Evolutionary conservation across 495 filamentous ascomycete species (phyloP), one percentile per base, ranked within the genome.

Genomic region (Lepidopterella palustris): DNA sequence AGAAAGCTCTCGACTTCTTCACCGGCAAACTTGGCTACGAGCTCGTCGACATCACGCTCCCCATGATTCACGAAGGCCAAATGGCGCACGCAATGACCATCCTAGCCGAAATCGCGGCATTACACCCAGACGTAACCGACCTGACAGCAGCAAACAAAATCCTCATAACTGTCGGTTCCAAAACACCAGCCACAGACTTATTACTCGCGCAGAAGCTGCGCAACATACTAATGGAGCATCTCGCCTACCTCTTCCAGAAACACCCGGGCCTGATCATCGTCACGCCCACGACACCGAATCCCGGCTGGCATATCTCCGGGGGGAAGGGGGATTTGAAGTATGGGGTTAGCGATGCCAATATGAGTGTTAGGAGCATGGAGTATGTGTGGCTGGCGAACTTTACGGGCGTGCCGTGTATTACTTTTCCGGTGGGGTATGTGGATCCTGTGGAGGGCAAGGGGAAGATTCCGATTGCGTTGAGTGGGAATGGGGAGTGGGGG

Each of bases 401-500:
- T 60, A 81, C 74, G 0, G 92, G 92, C 0, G 86, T 84, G 61
- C 92, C 92, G 0, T 82, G 87, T 8, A 83, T 96, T n/a, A 85
- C 67, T 45, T 80, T 84, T 45, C 92, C 92, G 0, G 87, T 85
- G 1, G 92, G 90, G 0, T 93, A 89, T 73, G 80, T 73, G 26
- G 71, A 73, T 20, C 71, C 68, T 21, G 68, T 61, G 45, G 73
- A 79, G 18, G 78, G 82, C 49, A 61, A 77, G 54, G 73, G 80
- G 55, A 76, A 74, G 31, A 74, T 90, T 11, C 91, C 92, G 0
- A 78, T 96, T 24, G 90, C 90, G n/a, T 57, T 96, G 56, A 92
- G 92, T 88, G 92, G 84, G 2, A 88, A 92, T 83, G 84, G 80
- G 0, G 88, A 95, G 72, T 96, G 92, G 92, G 90, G 90, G 0